Base-by-base conservation (phyloP, 768 basidiomycete species). In the Lentinula sp. region DNA sequence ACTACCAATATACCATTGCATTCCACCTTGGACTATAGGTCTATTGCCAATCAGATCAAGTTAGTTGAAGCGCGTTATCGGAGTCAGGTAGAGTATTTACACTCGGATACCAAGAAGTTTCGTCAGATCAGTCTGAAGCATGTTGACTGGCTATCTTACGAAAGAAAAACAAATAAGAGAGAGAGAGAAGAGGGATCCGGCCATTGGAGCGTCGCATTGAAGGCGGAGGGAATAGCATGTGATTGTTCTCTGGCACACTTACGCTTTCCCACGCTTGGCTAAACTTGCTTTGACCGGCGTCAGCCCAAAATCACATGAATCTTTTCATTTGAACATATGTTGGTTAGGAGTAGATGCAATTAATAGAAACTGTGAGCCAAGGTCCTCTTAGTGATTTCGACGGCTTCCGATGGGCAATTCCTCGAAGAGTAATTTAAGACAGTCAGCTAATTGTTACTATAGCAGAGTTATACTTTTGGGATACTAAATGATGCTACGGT, bases 21-120 rank as follows among this genome's bases (percentile, higher is more conserved):
- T 93, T 51, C 91, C 92, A 23, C 91, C 92, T 70, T 94, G 93
- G 1, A 95, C 82, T 50, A 93, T 76, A 15, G 92, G 93, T 35
- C 89, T 91, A 57, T 32, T 28, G 28, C 28, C 10, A 13, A n/a
- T 13, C 61, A 31, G 28, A 28, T 28, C 28, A 10, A 35, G 3
- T 18, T 32, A 53, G 59, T 9, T 37, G 8, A 64, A 18, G 7
- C 60, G 60, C 10, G 63, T n/a, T 43, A 57, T 28, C 28, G 3
- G 28, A 28, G 28, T 39, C 21, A 18, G 62, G 18, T 21, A 43
- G 37, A 35, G 46, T 18, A 21, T 45, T 34, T 65, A 89, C 89
- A 89, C 79, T 49, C 81, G 78, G 63, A 91, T 90, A 35, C 76
- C 79, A 39, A 90, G 78, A 48, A 89, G 67, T 68, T 86, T 80